Evolutionary conservation across 371 early-diverging fungal genomes (phyloP).

Genomic region (Mucor saturninus): DNA sequence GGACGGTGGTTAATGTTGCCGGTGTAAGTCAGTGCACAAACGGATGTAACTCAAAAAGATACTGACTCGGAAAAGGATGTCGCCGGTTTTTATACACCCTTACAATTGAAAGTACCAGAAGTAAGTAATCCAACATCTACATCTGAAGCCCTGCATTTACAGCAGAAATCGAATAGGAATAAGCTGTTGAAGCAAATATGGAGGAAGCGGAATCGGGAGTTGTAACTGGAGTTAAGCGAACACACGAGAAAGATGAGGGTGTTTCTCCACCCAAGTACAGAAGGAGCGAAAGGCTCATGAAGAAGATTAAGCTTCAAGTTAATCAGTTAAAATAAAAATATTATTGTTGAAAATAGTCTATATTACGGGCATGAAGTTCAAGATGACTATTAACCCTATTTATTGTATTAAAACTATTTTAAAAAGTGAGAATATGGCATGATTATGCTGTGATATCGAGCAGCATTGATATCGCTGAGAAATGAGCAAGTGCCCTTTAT

Average conservation of each 20-base stretch:
- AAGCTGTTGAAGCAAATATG: not conserved
- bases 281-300: not conserved
- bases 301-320: not conserved
- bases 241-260: not conserved
- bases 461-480: too few species aligned
- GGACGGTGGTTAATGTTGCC: too few species aligned
- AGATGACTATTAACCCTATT: too few species aligned
- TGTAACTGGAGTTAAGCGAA: not conserved
- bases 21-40: too few species aligned
- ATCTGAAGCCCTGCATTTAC: too few species aligned
- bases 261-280: not conserved
- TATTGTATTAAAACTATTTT: too few species aligned
- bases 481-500: too few species aligned
- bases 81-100: not conserved
- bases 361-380: too few species aligned
- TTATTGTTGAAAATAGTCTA: not conserved
- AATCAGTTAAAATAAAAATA: not conserved
- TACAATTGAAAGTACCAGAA: not conserved
- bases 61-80: not conserved
- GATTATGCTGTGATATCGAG: too few species aligned
- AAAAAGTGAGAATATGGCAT: too few species aligned
- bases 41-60: too few species aligned
- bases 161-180: not conserved
- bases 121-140: not conserved
- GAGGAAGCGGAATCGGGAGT: not conserved